Evolutionary conservation across 495 filamentous ascomycete species (phyloP).

Genomic region (Podospora appendiculata): DNA sequence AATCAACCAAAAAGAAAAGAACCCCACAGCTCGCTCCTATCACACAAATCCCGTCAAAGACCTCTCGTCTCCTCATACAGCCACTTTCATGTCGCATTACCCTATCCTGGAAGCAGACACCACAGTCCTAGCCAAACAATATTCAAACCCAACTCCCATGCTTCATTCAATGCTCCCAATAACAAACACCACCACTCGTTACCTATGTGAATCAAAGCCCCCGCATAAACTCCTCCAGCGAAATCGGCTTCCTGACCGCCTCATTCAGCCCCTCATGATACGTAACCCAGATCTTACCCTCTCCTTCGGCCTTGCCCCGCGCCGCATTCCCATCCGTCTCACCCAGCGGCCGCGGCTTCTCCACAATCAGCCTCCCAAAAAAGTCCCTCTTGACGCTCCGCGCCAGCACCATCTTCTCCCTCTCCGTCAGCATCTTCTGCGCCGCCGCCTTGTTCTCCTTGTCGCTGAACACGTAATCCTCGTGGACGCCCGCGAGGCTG

Average conservation of each 20-base stretch:
- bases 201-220: conserved; percentile 35
- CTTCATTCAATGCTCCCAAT: too few relatives aligned
- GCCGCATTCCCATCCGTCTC: conserved; percentile 32
- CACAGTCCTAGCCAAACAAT: too few relatives aligned
- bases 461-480: conserved; percentile 27
- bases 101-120: too few relatives aligned
- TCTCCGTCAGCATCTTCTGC: conserved; percentile 11
- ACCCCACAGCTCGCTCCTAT: too few relatives aligned
- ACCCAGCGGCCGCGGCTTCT: conserved; percentile 27
- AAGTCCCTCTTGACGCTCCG: conserved; percentile 70
- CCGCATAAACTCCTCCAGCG: conserved; percentile 73
- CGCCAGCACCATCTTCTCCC: conserved; percentile 2
- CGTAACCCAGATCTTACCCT: conserved; percentile 75
- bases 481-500: conserved; percentile 1
- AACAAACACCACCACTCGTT: too few relatives aligned
- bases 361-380: conserved; percentile 67
- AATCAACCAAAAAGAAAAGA: too few relatives aligned
- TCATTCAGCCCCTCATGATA: conserved; percentile 96
- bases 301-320: conserved; percentile 15
- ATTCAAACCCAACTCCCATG: too few relatives aligned
- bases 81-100: too few relatives aligned
- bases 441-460: conserved; percentile 29
- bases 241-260: conserved; percentile 88
- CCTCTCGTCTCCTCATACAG: too few relatives aligned
- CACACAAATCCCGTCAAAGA: too few relatives aligned